Evolutionary conservation across 2,329 filamentous ascomycete genomes (phyloP).

Genomic region (Stenocarpella maydis): DNA sequence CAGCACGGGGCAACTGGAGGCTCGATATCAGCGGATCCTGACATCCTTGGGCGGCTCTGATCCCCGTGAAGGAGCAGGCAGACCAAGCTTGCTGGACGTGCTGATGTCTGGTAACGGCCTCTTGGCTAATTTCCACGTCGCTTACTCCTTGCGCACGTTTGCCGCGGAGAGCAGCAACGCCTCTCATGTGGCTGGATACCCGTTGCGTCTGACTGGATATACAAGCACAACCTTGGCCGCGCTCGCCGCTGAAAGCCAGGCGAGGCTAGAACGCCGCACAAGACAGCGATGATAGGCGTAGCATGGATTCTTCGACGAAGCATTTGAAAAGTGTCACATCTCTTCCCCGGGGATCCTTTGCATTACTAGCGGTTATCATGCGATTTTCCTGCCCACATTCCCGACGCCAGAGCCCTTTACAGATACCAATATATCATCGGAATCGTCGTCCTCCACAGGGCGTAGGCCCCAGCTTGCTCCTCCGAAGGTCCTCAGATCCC

Average conservation of each 20-base stretch:
- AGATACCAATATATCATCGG: slow-evolving; percentile 81
- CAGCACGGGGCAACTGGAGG: slow-evolving; percentile 38
- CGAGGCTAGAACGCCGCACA: slow-evolving; percentile 41
- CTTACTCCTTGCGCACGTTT: slow-evolving; percentile 58
- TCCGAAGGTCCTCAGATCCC: slow-evolving; percentile 89
- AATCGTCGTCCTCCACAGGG: slow-evolving; percentile 72
- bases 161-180: slow-evolving; percentile 53
- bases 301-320: slow-evolving; percentile 22
- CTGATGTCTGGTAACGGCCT: slow-evolving; percentile 64
- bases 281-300: slow-evolving; percentile 35
- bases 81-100: slow-evolving; percentile 54
- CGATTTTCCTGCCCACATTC: slow-evolving; percentile 92
- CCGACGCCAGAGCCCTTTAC: slow-evolving; percentile 94
- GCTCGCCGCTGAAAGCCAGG: slow-evolving; percentile 55
- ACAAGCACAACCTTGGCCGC: slow-evolving; percentile 62
- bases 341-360: slow-evolving; percentile 32
- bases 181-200: slow-evolving; percentile 53
- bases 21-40: slow-evolving; percentile 33
- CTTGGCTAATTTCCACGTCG: slow-evolving; percentile 61
- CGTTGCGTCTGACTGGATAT: slow-evolving; percentile 63
- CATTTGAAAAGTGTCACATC: slow-evolving; percentile 43
- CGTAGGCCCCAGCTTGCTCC: slow-evolving; percentile 90
- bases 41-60: slow-evolving; percentile 38
- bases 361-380: slow-evolving; percentile 47
- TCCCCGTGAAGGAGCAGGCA: slow-evolving; percentile 40